Evolutionary conservation across 352 stramenopile species (phyloP), one percentile per base, ranked within the genome.

Genomic region (Phytophthora melonis): DNA sequence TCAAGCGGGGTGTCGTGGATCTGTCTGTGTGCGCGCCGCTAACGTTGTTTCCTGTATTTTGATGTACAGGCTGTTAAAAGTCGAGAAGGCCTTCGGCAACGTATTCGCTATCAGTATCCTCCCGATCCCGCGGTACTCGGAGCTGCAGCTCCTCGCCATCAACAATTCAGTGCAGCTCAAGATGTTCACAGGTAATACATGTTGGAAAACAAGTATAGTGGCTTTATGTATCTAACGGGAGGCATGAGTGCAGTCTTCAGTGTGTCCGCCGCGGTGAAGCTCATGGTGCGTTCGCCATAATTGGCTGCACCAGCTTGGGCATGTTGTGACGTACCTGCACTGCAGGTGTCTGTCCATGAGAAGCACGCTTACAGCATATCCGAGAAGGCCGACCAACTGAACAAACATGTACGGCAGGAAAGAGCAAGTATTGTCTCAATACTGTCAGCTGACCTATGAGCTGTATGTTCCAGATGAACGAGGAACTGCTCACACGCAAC

Each of bases 51-150:
- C 36, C 54, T 63, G 5, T 23, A 27, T 34, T 16, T 36, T 59
- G 19, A 23, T 61, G 23, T 10, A 49, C 43, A 91, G 83, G 58
- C 23, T 92, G 10, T 58, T 82, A 52, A 87, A 81, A n/a, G 83
- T 81, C 8, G 75, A 90, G 19, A 92, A 92, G 18, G 81, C 75
- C 19, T 93, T 93, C 72, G 61, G 50, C n/a, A 70, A 91, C 18
- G 65, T 80, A n/a, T 89, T 85, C 60, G 80, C 63, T 0, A 83
- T 93, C 63, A 66, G 83, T 49, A 62, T 92, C 14, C 67, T 83
- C 9, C 80, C 80, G 9, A 83, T 88, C 21, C 78, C 78, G 7
- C 72, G 77, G 4, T 79, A 84, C 50, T 67, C 76, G 5, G 72
- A 89, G 16, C 63, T 93, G 9, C 84, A 93, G 57, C 27, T 83